Evolutionary conservation across 371 early-diverging fungal genomes (phyloP).

Genomic region (Haplosporangium sp.): DNA sequence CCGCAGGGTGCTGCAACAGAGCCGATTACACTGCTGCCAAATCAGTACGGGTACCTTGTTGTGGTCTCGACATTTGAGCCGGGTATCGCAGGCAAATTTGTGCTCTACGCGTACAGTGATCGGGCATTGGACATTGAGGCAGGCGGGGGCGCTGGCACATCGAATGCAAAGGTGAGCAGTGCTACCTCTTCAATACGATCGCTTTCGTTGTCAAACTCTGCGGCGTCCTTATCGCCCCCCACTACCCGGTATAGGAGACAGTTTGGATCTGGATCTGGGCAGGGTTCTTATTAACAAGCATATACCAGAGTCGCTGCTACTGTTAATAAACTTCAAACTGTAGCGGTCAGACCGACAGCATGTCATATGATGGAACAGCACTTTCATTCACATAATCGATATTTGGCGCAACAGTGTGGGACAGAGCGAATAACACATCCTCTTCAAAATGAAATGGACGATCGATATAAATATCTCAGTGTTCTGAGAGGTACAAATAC

Average conservation of each 20-base stretch:
- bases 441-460: too few relatives aligned
- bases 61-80: constrained; percentile 73
- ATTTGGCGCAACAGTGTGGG: too few relatives aligned
- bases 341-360: too few relatives aligned
- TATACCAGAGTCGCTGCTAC: too few relatives aligned
- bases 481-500: too few relatives aligned
- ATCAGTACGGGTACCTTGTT: constrained; percentile 65
- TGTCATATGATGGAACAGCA: too few relatives aligned
- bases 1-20: constrained; percentile 64
- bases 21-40: constrained; percentile 33
- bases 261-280: constrained; percentile 22
- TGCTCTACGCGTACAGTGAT: constrained; percentile 69
- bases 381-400: too few relatives aligned
- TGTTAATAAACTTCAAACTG: too few relatives aligned
- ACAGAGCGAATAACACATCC: too few relatives aligned
- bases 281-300: background rate
- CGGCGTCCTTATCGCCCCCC: constrained; percentile 1
- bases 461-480: too few relatives aligned
- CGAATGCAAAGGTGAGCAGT: constrained; percentile 11
- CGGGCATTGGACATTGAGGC: constrained; percentile 62
- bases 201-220: constrained; percentile 19
- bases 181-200: constrained; percentile 18
- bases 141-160: constrained; percentile 34
- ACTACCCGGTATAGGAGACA: constrained; percentile 28
- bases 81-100: constrained; percentile 64